Percentiles rank a stretch among this genome's conserved stretches.
phyloP scores from a whole-genome alignment of 805 yeast species.

The Kodamaea jinghongensis region DNA sequence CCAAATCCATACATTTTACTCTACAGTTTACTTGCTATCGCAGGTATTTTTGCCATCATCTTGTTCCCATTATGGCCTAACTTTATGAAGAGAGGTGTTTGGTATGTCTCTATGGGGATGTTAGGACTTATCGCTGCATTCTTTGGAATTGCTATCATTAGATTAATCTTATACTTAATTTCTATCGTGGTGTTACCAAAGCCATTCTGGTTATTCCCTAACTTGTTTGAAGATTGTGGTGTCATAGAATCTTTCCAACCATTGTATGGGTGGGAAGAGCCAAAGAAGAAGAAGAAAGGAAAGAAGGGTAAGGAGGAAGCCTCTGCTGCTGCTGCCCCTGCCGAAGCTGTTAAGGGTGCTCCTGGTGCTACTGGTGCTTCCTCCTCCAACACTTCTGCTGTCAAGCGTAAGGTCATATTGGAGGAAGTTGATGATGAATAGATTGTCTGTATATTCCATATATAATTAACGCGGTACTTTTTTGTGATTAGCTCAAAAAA shows the following conservation, averaged over 20 bases:
- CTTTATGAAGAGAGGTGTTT: conserved; percentile 84
- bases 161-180: conserved; percentile 66
- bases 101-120: conserved; percentile 79
- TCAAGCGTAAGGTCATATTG: conserved; percentile 35
- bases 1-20: conserved; percentile 63
- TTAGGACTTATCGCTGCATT: conserved; percentile 72
- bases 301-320: conserved; percentile 16
- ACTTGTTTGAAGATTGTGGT: conserved; percentile 92
- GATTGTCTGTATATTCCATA: not conserved
- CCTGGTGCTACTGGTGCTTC: conserved; percentile 14
- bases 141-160: conserved; percentile 73
- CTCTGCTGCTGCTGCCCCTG: conserved; percentile 5
- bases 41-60: conserved; percentile 59
- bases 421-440: conserved; percentile 39
- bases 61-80: conserved; percentile 95
- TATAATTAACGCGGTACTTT: not conserved
- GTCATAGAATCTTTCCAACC: conserved; percentile 90
- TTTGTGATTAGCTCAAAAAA: not conserved
- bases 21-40: conserved; percentile 64
- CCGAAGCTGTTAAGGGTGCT: conserved; percentile 10
- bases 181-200: conserved; percentile 57
- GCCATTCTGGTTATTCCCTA: conserved; percentile 97
- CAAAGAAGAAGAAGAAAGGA: conserved; percentile 27
- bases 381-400: conserved; percentile 13
- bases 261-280: conserved; percentile 75